Percentiles rank a stretch among this genome's conserved stretches.
phyloP scores from a whole-genome alignment of 1,284 basidiomycete genomes.

The Phlebopus sp. region DNA sequence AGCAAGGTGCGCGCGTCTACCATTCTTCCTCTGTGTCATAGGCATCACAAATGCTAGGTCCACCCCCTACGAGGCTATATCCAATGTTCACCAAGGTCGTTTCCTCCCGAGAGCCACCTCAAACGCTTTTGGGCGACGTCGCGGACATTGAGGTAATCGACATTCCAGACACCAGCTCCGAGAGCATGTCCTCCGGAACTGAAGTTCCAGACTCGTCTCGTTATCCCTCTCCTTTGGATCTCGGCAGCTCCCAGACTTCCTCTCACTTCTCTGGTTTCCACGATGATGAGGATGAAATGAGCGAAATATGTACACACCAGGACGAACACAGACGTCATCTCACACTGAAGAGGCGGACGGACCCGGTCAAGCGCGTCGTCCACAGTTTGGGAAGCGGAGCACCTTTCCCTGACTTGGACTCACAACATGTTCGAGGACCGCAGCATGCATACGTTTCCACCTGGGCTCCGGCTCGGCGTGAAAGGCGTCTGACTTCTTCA shows the following conservation, averaged over 20 bases:
- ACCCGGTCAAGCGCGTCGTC: constrained; percentile 2
- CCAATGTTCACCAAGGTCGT: constrained; percentile 24
- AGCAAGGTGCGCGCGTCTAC: constrained; percentile 19
- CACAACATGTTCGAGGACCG: constrained; percentile 63
- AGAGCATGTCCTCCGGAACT: constrained; percentile 13
- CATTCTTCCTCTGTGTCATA: not conserved
- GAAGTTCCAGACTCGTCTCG: constrained; percentile 12
- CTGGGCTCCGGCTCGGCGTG: constrained; percentile 13
- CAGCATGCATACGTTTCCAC: constrained; percentile 35
- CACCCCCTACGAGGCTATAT: constrained; percentile 14
- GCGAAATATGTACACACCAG: constrained; percentile 5
- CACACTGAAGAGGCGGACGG: constrained; percentile 6
- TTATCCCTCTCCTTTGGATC: constrained; percentile 13
- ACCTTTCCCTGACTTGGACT: constrained; percentile 49
- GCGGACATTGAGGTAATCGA: constrained; percentile 18
- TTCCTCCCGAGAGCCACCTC: constrained; percentile 4
- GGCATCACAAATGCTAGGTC: constrained; percentile 14
- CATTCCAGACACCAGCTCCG: constrained; percentile 15
- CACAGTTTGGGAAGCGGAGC: constrained; percentile 18
- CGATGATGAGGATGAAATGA: constrained; percentile 5
- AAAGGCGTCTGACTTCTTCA: not conserved
- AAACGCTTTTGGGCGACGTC: constrained; percentile 1
- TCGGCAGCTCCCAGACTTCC: constrained; percentile 9
- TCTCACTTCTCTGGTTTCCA: not conserved
- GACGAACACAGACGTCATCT: not conserved